A percentile compares a stretch with the other conserved stretches of the same genome.
These are phyloP conservation scores for Primulina huaijiensis DNA, from an alignment of 257 asterid species.

Conservation along the genomic window DNA sequence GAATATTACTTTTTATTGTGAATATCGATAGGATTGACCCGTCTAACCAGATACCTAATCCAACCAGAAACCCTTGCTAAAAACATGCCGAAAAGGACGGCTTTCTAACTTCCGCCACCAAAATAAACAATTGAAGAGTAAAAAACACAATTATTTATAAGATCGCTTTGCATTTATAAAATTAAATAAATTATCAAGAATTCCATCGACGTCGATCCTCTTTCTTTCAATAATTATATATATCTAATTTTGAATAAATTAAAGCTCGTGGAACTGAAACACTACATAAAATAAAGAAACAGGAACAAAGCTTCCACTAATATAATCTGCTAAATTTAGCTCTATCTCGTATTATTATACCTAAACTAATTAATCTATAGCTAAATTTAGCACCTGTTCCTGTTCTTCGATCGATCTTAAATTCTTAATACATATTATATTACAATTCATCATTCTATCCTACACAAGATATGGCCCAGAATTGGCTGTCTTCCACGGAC, in stretches of 20 bases:
- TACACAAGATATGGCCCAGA: conserved; percentile 53
- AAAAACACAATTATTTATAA: no score
- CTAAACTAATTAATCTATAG: conserved; percentile 30
- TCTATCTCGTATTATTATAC: conserved; percentile 24
- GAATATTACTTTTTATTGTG: no score
- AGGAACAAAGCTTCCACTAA: conserved; percentile 43
- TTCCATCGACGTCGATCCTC: conserved; percentile 13
- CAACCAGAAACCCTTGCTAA: no score
- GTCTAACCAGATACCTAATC: no score
- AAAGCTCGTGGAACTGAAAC: conserved; percentile 24
- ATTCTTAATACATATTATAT: conserved; percentile 19
- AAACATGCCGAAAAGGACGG: no score
- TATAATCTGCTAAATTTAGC: conserved; percentile 68
- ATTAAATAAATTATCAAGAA: no score
- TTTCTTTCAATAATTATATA: background rate
- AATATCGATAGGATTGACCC: no score
- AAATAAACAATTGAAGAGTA: no score
- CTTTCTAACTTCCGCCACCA: no score
- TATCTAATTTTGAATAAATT: conserved; percentile 26
- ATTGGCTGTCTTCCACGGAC: conserved; percentile 44
- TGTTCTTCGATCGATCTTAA: conserved; percentile 38
- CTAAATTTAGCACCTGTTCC: conserved; percentile 89
- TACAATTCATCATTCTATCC: conserved; percentile 29
- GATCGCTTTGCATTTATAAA: background rate
- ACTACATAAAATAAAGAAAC: conserved; percentile 45